Conservation (phyloP, 257 asterid species). For the Handroanthus guayacan region DNA sequence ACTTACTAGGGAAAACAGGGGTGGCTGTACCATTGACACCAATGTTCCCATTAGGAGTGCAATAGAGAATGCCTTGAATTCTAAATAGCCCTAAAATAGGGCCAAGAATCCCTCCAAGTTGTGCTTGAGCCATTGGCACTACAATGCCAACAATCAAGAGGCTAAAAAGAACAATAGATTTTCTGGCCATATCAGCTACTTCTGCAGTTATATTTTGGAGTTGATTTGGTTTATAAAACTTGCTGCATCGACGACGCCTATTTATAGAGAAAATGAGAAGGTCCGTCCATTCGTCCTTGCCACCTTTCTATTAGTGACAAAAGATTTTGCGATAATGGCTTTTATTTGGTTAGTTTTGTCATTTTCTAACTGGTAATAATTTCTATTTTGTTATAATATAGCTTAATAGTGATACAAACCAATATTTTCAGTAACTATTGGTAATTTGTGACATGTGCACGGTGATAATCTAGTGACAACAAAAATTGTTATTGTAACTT, state of each 20-base stretch:
- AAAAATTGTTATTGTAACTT: no score
- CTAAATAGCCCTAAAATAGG: conserved; percentile 36
- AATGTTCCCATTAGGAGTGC: conserved; percentile 53
- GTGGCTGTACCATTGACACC: conserved; percentile 54
- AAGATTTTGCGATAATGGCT: no score
- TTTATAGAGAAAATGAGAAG: conserved; percentile 26
- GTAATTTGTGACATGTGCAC: no score
- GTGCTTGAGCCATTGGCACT: conserved; percentile 47
- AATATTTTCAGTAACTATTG: no score
- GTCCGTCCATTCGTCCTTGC: not conserved
- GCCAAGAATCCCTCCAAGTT: conserved; percentile 40
- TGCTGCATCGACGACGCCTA: conserved; percentile 1
- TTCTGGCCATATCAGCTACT: conserved; percentile 42
- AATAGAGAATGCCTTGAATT: conserved; percentile 47
- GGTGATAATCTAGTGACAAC: no score
- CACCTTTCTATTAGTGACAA: not conserved
- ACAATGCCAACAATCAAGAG: conserved; percentile 40
- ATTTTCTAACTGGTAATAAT: no score
- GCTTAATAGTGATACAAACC: no score
- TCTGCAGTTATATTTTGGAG: not conserved
- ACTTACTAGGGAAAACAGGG: conserved; percentile 59
- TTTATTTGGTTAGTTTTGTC: no score
- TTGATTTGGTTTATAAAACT: not conserved
- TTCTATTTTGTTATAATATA: no score
- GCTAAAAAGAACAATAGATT: conserved; percentile 33